These are phyloP conservation scores for Coniella vitis DNA, from an alignment of 2,329 filamentous ascomycete genomes.

Conservation along the genomic window DNA sequence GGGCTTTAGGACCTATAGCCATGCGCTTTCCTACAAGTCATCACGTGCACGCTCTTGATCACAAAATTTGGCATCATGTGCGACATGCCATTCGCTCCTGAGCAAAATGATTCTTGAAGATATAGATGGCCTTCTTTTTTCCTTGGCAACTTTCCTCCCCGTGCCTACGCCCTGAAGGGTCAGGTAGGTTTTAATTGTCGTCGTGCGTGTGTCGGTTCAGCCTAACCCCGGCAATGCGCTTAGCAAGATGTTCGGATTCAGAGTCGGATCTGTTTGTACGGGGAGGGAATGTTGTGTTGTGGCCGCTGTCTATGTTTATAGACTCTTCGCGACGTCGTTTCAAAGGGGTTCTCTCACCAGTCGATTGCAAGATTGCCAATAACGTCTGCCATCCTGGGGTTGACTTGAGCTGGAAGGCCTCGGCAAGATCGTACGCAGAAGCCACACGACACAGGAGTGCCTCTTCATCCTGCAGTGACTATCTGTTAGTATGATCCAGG, in stretches of 20 bases:
- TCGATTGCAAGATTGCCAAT: conserved; percentile 87
- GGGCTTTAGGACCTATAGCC: too few relatives aligned
- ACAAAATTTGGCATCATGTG: too few relatives aligned
- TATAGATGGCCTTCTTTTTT: too few relatives aligned
- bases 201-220: conserved; percentile 35
- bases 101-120: too few relatives aligned
- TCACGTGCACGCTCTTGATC: too few relatives aligned
- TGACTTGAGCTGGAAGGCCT: conserved; percentile 76
- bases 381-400: conserved; percentile 92
- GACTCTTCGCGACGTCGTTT: conserved; percentile 53
- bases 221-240: conserved; percentile 61
- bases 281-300: conserved; percentile 19
- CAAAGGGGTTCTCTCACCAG: conserved; percentile 82
- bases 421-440: conserved; percentile 69
- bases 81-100: too few relatives aligned
- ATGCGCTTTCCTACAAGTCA: too few relatives aligned
- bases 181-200: neutral
- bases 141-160: too few relatives aligned
- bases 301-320: conserved; percentile 15
- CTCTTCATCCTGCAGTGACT: conserved; percentile 69
- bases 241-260: conserved; percentile 51
- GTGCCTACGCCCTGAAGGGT: too few relatives aligned
- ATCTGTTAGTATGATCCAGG: neutral
- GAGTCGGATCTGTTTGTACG: conserved; percentile 23
- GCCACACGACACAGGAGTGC: conserved; percentile 79